Conservation (phyloP, 331 rosid species). For the Malus hybrid region DNA sequence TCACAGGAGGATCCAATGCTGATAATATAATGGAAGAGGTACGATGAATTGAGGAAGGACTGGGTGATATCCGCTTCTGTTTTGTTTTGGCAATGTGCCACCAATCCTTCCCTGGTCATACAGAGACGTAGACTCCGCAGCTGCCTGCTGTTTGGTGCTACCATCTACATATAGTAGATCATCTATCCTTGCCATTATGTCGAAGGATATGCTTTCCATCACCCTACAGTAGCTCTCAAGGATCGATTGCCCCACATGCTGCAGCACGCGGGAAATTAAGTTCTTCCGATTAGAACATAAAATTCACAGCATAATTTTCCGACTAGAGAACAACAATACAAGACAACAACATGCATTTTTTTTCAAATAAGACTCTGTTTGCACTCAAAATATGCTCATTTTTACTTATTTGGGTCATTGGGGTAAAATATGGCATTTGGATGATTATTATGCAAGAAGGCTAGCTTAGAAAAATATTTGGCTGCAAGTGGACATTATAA, state of each 20-base stretch:
- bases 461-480: too few relatives aligned
- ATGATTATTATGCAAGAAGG: too few relatives aligned
- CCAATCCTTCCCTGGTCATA: conserved; percentile 19
- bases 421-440: too few relatives aligned
- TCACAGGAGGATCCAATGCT: neutral
- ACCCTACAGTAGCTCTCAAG: conserved; percentile 54
- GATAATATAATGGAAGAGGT: neutral
- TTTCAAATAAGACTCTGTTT: neutral
- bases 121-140: conserved; percentile 10
- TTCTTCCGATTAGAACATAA: neutral
- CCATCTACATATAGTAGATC: conserved; percentile 41
- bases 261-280: neutral
- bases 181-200: conserved; percentile 45
- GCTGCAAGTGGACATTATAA: too few relatives aligned
- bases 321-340: neutral
- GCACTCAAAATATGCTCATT: too few relatives aligned
- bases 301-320: neutral
- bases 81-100: conserved; percentile 13
- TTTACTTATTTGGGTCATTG: too few relatives aligned
- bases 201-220: conserved; percentile 51
- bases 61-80: conserved; percentile 18
- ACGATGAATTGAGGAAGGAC: conserved; percentile 17
- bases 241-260: conserved; percentile 51
- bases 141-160: conserved; percentile 28
- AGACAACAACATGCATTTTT: neutral